A percentile compares a stretch with the other conserved stretches of the same genome.
Evolutionary conservation across 805 yeast species (phyloP).

Genomic region (Kluyveromyces aestuarii): DNA sequence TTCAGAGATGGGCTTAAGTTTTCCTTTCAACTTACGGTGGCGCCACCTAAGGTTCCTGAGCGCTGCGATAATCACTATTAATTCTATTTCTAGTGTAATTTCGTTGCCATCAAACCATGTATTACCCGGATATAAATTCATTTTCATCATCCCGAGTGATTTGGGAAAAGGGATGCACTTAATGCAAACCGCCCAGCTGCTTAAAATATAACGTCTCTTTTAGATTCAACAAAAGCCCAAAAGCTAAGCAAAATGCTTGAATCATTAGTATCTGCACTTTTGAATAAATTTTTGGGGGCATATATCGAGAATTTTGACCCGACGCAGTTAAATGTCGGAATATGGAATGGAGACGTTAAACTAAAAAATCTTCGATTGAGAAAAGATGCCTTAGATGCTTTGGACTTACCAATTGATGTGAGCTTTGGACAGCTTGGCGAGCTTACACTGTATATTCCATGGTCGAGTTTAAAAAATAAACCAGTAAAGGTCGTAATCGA

Average conservation of each 20-base stretch:
- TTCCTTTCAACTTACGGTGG: no score
- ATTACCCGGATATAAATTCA: not conserved
- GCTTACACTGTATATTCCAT: constrained; percentile 85
- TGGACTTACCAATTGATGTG: constrained; percentile 80
- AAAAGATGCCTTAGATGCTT: constrained; percentile 80
- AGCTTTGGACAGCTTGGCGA: constrained; percentile 86
- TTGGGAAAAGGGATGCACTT: not conserved
- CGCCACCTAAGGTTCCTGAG: no score
- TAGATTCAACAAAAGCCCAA: not conserved
- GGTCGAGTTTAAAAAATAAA: constrained; percentile 88
- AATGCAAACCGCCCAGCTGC: not conserved
- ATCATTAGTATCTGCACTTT: constrained; percentile 28
- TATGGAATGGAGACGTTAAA: constrained; percentile 96
- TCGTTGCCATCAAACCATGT: not conserved
- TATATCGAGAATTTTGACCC: constrained; percentile 95
- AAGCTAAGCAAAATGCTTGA: constrained; percentile 21
- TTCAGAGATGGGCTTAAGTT: no score
- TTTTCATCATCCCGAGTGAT: not conserved
- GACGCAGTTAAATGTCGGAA: constrained; percentile 87
- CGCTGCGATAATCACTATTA: no score
- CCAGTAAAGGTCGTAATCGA: constrained; percentile 86
- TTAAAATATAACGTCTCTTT: no score
- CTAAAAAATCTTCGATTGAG: constrained; percentile 67
- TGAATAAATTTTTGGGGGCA: constrained; percentile 29
- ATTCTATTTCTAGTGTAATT: not conserved